Evolutionary conservation across 345 rosid species (phyloP).

Genomic region (Corchorus olitorius): DNA sequence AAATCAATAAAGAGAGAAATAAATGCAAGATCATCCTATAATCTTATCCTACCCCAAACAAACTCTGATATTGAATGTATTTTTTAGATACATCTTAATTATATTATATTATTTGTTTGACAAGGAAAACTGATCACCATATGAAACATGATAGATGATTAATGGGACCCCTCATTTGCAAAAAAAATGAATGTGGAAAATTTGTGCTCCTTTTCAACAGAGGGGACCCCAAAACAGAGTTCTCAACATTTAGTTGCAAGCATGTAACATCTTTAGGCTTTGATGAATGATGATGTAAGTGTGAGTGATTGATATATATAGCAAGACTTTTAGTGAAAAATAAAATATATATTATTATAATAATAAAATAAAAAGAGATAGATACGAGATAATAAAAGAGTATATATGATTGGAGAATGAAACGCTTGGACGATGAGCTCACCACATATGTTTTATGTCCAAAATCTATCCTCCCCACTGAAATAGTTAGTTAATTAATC

Average conservation of each 20-base stretch:
- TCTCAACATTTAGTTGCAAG: not conserved
- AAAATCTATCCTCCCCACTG: slow-evolving; percentile 13
- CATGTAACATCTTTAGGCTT: not conserved
- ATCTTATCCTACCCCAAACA: no score
- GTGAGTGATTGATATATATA: not conserved
- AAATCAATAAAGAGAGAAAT: no score
- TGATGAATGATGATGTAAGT: not conserved
- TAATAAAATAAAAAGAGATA: not conserved
- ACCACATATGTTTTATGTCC: slow-evolving; percentile 27
- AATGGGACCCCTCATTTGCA: not conserved
- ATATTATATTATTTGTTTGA: not conserved
- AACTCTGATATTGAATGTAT: no score
- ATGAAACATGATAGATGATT: not conserved
- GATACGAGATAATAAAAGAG: not conserved
- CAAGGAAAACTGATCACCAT: not conserved
- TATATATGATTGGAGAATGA: slow-evolving; percentile 25
- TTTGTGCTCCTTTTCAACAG: not conserved
- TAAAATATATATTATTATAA: no score
- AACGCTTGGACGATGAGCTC: slow-evolving; percentile 35
- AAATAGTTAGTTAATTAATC: not conserved
- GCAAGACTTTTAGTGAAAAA: not conserved
- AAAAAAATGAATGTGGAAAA: not conserved
- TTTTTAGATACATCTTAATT: no score
- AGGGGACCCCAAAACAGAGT: slow-evolving; percentile 1
- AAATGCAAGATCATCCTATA: no score